Conservation (phyloP, 257 asterid genomes). For the Solanum corneliomulleri region DNA sequence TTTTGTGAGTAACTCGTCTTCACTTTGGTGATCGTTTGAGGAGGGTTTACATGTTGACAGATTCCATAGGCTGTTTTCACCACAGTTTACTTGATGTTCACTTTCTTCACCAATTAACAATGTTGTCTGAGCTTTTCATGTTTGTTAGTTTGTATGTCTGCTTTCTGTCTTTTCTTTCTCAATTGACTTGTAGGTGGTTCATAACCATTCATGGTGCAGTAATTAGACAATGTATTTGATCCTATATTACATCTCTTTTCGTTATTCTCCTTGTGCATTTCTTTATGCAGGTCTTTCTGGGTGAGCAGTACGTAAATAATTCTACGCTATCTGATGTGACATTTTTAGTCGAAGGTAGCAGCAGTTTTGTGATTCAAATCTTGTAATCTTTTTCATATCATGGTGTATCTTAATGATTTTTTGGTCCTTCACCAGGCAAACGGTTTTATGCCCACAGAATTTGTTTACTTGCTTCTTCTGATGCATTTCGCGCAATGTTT, state of each 20-base stretch:
- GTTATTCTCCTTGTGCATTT: background rate
- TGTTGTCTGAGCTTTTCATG: background rate
- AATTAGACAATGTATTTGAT: background rate
- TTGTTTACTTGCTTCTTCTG: conserved; percentile 93
- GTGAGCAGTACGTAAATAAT: conserved; percentile 87
- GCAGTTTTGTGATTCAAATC: background rate
- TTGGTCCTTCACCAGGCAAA: conserved; percentile 22
- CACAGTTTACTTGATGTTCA: background rate
- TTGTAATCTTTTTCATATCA: background rate
- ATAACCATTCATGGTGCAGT: background rate
- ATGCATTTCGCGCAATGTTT: conserved; percentile 97
- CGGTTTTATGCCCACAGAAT: conserved; percentile 94
- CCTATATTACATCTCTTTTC: background rate
- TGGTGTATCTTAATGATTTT: background rate
- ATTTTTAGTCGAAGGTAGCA: conserved; percentile 86
- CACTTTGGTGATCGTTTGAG: background rate
- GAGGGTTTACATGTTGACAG: background rate
- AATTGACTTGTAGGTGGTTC: background rate
- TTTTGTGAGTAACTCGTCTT: background rate
- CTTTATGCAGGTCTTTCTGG: conserved; percentile 79
- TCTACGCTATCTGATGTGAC: conserved; percentile 87
- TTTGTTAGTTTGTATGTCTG: background rate
- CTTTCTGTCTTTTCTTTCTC: background rate
- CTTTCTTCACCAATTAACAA: background rate
- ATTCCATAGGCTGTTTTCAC: background rate